Evolutionary conservation across 495 filamentous ascomycete species (phyloP).

Genomic region (Xeromyces bisporus): DNA sequence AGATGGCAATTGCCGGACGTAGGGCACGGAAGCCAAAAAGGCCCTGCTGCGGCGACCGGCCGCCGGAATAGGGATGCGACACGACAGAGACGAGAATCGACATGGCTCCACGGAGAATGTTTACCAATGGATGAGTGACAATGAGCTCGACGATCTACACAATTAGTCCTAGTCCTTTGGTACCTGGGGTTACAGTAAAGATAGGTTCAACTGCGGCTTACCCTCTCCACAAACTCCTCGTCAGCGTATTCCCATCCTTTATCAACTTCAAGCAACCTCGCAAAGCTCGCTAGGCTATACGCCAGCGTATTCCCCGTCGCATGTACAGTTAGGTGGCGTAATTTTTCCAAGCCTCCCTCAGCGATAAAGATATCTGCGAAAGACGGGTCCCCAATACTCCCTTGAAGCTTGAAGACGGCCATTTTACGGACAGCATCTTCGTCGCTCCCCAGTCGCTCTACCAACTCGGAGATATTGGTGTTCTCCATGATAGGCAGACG

Average conservation of each 20-base stretch:
- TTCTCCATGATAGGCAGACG: no score
- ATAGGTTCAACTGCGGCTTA: no score
- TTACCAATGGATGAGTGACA: conserved; percentile 89
- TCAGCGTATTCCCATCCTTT: conserved; percentile 85
- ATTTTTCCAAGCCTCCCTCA: conserved; percentile 63
- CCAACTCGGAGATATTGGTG: conserved; percentile 46
- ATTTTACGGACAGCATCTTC: conserved; percentile 94
- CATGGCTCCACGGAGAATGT: conserved; percentile 93
- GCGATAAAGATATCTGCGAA: conserved; percentile 94
- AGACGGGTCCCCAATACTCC: conserved; percentile 82
- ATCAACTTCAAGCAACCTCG: conserved; percentile 77
- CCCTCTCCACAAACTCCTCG: conserved; percentile 49
- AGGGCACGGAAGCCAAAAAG: conserved; percentile 74
- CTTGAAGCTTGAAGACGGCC: conserved; percentile 95
- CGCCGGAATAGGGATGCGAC: conserved; percentile 50
- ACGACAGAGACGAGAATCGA: conserved; percentile 88
- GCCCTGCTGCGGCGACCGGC: conserved; percentile 27
- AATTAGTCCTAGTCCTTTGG: not conserved
- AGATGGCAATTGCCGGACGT: conserved; percentile 76
- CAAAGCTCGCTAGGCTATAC: conserved; percentile 80
- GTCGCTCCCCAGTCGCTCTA: conserved; percentile 50
- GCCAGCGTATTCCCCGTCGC: conserved; percentile 87
- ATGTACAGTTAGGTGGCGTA: conserved; percentile 66
- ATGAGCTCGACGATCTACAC: conserved; percentile 75
- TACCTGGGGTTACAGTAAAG: no score